Conservation (phyloP, 106 monocot species). For the Apostasia ramifera region DNA sequence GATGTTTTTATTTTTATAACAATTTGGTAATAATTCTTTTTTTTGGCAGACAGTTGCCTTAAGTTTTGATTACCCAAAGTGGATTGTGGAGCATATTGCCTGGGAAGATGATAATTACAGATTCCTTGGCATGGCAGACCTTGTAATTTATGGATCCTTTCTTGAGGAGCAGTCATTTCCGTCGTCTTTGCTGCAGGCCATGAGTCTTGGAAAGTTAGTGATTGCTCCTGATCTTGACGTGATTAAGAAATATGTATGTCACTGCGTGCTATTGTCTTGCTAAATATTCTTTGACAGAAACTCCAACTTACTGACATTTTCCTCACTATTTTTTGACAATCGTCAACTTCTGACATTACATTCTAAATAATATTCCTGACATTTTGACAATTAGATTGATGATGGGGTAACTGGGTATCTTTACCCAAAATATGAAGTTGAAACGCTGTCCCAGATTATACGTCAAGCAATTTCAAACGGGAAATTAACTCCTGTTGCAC, state of each 20-base stretch:
- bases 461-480: constrained; percentile 46
- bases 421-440: constrained; percentile 62
- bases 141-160: constrained; percentile 93
- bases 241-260: constrained; percentile 81
- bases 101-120: constrained; percentile 27
- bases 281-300: background rate
- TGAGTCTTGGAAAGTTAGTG: constrained; percentile 77
- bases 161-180: constrained; percentile 93
- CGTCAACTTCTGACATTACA: background rate
- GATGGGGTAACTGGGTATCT: constrained; percentile 67
- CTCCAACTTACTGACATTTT: background rate
- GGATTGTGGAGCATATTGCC: constrained; percentile 33
- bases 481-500: constrained; percentile 40
- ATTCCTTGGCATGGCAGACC: constrained; percentile 55
- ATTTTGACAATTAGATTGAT: constrained; percentile 41
- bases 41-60: constrained; percentile 38
- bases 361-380: background rate
- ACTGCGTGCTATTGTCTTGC: background rate
- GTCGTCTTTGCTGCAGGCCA: constrained; percentile 54
- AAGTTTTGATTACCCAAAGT: constrained; percentile 46
- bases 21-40: background rate
- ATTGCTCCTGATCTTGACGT: constrained; percentile 83
- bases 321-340: too few species aligned
- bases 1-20: background rate
- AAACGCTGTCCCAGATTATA: constrained; percentile 42